Percentiles rank a stretch among this genome's conserved stretches.
These are phyloP conservation scores for Backusella macrospora DNA, from an alignment of 192 early-diverging fungal species.

Conservation along the genomic window DNA sequence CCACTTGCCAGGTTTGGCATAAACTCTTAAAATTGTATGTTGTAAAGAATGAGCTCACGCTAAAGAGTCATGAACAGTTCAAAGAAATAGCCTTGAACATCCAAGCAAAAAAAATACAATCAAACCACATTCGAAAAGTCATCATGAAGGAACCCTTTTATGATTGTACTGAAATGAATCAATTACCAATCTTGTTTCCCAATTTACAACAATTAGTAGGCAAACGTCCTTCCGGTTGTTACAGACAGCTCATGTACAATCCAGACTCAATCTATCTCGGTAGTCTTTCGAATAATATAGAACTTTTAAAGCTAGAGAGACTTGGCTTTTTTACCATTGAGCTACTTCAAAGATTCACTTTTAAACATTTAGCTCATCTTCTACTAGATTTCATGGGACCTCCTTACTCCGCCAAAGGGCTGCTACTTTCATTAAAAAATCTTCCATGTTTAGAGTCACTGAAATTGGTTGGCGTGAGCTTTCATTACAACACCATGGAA, in stretches of 20 bases:
- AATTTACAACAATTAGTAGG: not conserved
- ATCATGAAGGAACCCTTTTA: not conserved
- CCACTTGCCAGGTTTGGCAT: not conserved
- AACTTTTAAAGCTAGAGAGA: not conserved
- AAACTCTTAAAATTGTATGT: not conserved
- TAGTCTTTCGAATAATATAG: not conserved
- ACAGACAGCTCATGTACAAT: not conserved
- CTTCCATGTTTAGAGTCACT: not conserved
- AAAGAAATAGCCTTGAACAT: not conserved
- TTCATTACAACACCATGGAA: not conserved
- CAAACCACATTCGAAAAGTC: not conserved
- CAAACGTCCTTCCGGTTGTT: not conserved
- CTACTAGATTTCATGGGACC: not conserved
- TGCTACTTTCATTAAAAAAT: not conserved
- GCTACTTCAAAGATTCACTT: not conserved
- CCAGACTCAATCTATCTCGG: not conserved
- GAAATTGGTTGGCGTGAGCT: not conserved
- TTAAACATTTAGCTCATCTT: not conserved
- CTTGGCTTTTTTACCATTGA: conserved; percentile 3
- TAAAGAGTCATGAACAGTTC: not conserved
- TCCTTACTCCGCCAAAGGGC: not conserved
- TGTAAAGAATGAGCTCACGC: not conserved
- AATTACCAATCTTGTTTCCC: conserved; percentile 4
- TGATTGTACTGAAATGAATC: not conserved
- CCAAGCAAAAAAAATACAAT: not conserved